Evolutionary conservation across 139 green algal species (phyloP), one percentile per base, ranked within the genome.

Genomic region (Ostreobium quekettii): DNA sequence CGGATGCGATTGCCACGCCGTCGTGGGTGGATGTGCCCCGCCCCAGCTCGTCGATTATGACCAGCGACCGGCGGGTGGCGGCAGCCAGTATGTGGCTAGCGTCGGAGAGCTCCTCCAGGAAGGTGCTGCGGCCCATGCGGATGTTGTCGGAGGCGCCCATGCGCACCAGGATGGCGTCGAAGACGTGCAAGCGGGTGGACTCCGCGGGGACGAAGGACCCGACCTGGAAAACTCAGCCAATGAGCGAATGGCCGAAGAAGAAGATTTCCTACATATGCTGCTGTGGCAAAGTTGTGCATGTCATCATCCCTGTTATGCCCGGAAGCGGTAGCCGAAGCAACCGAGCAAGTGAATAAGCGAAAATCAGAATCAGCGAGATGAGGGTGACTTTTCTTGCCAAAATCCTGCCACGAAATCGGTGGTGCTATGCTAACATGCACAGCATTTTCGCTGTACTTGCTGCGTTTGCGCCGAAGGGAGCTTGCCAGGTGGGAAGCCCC

Each of bases 141-240:
- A 93, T 72, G 72, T 83, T 88, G 77, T 98, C 92, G 1, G 74
- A 82, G 30, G 91, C 93, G 29, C 93, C 93, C 90, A 97, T 96
- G 69, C 93, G 85, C 1, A 85, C 93, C 73, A 80, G 86, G 22
- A 98, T 73, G 22, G 64, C 82, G 70, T 97, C 92, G 36, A 95
- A 68, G 19, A 89, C 79, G 1, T 74, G 74, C 49, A 97, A 63
- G 7, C 48, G 5, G 28, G 71, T 81, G 0, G 58, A 72, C 11
- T 77, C 68, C 1, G 90, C 89, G 1, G 93, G 92, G 4, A 98
- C 93, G 61, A 82, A 95, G 37, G 48, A 87, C 5, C 93, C 93
- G 3, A 94, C 38, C 81, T 89, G 80, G 19, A 71, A 47, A 22
- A 60, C n/a, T 28, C 58, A 46, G 30, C 3, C 46, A 32, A 11